These are phyloP conservation scores for Epithemia pelagica DNA, from an alignment of 108 stramenopile genomes.

Conservation along the genomic window DNA sequence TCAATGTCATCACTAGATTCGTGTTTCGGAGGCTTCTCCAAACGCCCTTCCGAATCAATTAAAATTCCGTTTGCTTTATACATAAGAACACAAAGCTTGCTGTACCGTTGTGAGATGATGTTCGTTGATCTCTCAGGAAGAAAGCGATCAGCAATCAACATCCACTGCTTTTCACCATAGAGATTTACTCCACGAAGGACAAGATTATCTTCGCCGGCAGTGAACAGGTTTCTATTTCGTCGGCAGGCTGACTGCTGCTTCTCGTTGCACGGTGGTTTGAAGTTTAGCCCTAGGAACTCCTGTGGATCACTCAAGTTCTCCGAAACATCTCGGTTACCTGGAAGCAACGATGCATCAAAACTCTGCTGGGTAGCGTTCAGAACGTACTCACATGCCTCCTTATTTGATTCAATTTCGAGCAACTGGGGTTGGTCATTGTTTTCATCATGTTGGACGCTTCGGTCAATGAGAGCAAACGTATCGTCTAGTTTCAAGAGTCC, in stretches of 20 bases:
- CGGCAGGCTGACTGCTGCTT: constrained; percentile 45
- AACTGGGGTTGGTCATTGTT: not conserved
- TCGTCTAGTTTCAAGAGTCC: constrained; percentile 59
- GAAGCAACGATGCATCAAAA: constrained; percentile 41
- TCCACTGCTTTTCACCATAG: constrained; percentile 87
- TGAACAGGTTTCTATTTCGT: constrained; percentile 63
- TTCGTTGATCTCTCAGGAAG: constrained; percentile 72
- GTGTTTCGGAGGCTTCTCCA: constrained; percentile 47
- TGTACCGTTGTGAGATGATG: constrained; percentile 75
- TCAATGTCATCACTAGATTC: constrained; percentile 44
- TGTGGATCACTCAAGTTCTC: constrained; percentile 47
- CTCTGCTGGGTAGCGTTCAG: constrained; percentile 56
- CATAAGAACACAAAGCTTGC: constrained; percentile 70
- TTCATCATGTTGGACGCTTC: constrained; percentile 35
- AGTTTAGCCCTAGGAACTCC: constrained; percentile 46
- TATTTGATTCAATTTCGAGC: constrained; percentile 12
- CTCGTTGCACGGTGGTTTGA: constrained; percentile 37
- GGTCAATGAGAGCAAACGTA: constrained; percentile 70
- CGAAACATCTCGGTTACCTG: constrained; percentile 41
- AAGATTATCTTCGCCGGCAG: constrained; percentile 55
- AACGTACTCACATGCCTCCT: constrained; percentile 56
- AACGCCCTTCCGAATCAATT: constrained; percentile 61
- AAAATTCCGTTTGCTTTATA: constrained; percentile 67
- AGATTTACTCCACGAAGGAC: constrained; percentile 49
- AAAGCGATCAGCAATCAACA: constrained; percentile 74